phyloP scores from a whole-genome alignment of 73 alveolate genomes.

The Paramecium sexaurelia region DNA sequence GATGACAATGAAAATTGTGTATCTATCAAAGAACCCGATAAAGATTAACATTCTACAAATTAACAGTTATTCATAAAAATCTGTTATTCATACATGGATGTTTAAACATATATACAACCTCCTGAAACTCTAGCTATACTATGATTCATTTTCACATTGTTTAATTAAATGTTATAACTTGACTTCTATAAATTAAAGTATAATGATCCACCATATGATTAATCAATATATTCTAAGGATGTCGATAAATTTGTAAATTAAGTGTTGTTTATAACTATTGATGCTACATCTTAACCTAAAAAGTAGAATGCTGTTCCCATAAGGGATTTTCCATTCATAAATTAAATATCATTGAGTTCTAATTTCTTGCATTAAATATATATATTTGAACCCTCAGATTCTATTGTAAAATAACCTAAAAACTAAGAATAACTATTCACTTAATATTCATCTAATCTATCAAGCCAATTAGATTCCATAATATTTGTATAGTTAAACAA shows the following conservation, averaged over 20 bases:
- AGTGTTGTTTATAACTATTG: neutral
- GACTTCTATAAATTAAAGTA: neutral
- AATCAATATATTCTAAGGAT: neutral
- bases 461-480: neutral
- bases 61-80: neutral
- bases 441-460: constrained; percentile 19
- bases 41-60: neutral
- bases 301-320: constrained; percentile 9
- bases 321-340: neutral
- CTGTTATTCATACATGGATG: neutral
- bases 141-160: neutral
- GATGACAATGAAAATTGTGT: neutral
- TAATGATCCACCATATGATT: neutral
- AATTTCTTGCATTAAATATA: neutral
- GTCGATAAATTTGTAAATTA: neutral
- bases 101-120: neutral
- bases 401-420: neutral
- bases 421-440: neutral
- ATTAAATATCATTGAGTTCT: neutral
- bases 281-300: neutral
- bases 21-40: neutral
- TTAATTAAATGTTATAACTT: neutral
- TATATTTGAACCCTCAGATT: constrained; percentile 7
- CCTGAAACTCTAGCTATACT: neutral
- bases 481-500: neutral